Evolutionary conservation across 2,329 filamentous ascomycete species (phyloP).

Genomic region (Fusarium bactridioides): DNA sequence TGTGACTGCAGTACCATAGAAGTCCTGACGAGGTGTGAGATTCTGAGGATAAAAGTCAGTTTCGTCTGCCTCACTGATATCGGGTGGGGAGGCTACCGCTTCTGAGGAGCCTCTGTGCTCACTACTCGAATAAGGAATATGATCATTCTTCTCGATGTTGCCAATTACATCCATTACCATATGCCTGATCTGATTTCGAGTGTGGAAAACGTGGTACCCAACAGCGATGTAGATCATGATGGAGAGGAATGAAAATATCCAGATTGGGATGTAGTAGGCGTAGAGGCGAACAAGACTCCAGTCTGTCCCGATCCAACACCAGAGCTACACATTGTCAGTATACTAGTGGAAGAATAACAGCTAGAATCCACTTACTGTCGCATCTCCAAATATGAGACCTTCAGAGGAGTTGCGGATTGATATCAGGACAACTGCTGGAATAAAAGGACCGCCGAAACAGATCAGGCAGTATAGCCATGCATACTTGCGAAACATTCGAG

Average conservation of each 20-base stretch:
- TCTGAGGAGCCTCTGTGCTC: constrained; percentile 46
- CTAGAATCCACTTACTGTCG: constrained; percentile 54
- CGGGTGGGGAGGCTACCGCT: constrained; percentile 41
- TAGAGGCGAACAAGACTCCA: constrained; percentile 66
- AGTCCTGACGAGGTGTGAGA: constrained; percentile 41
- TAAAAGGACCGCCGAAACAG: constrained; percentile 75
- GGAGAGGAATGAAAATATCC: constrained; percentile 64
- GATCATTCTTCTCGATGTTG: constrained; percentile 28
- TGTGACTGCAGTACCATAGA: constrained; percentile 58
- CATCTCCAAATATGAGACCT: constrained; percentile 61
- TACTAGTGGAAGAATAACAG: accelerated
- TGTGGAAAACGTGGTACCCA: constrained; percentile 66
- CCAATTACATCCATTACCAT: constrained; percentile 44
- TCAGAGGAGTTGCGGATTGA: constrained; percentile 56
- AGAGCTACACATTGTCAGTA: constrained; percentile 54
- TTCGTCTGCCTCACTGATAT: not conserved
- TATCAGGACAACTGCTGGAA: constrained; percentile 73
- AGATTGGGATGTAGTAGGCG: constrained; percentile 68
- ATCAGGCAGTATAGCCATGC: constrained; percentile 73
- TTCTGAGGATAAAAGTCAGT: constrained; percentile 39
- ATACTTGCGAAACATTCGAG: constrained; percentile 72
- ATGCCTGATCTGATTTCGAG: constrained; percentile 63
- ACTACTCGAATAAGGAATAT: constrained; percentile 36
- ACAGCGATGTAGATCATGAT: constrained; percentile 64
- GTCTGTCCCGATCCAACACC: constrained; percentile 66